Evolutionary conservation across 1,284 basidiomycete genomes (phyloP), one percentile per base, ranked within the genome.

Genomic region (Boletus sp.): DNA sequence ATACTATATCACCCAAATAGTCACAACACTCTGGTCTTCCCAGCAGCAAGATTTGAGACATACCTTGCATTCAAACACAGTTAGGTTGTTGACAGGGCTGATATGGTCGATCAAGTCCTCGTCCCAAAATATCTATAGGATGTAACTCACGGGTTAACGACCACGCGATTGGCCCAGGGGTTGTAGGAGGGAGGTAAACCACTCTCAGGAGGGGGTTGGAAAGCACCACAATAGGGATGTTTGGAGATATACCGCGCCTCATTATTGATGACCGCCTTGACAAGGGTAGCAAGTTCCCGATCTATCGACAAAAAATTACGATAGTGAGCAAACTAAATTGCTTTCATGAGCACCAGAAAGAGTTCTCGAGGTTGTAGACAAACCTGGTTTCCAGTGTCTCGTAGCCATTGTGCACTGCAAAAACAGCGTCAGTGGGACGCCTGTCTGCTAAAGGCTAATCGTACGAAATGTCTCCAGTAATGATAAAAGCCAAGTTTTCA

Each of bases 21-120:
- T 41, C 35, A 35, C 10, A 39, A 16, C 10, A 32, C 16, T 46
- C 23, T 26, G 35, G 49, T 13, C 20, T 5, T 41, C n/a, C 26
- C 27, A 23, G 30, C 22, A 35, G 10, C 3, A 40, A 45, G 1
- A 3, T 30, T 16, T 3, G 27, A 33, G 20, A 42, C 51, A 42
- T 48, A 82, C 84, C 72, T 88, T 88, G 79, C 85, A 88, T 62
- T 88, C 86, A 55, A 84, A 88, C 0, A 88, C 86, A 0, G 77
- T 82, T 51, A 73, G 71, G 49, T 84, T 80, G 54, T 87, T 68
- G 23, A 88, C 76, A 8, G 84, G 82, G 2, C 83, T 86, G 48
- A 37, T 29, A 46, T 12, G 17, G 30, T 30, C 17, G 7, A 16
- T 51, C 13, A 46, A 20, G 10, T 19, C 14, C 29, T 27, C n/a